A percentile compares a stretch with the other conserved stretches of the same genome.
Evolutionary conservation across 495 filamentous ascomycete genomes (phyloP).

Genomic region (Podospora comata): DNA sequence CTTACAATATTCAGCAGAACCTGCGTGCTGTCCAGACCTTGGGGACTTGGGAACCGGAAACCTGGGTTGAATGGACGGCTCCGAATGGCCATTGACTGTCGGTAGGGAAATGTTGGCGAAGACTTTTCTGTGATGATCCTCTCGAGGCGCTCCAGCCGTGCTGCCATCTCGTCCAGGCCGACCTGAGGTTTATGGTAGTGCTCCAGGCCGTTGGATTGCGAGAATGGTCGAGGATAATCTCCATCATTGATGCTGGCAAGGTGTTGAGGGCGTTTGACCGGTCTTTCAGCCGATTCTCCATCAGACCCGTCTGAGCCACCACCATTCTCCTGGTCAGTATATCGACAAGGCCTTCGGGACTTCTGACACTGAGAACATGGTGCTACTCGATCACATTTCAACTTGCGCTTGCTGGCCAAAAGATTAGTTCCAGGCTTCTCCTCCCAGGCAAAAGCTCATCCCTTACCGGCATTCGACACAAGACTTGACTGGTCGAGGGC

Average conservation of each 20-base stretch:
- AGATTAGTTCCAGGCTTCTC: slow-evolving; percentile 1
- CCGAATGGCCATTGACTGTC: slow-evolving; percentile 36
- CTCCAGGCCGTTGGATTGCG: slow-evolving; percentile 5
- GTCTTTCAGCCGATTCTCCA: slow-evolving; percentile 31
- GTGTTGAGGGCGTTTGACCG: slow-evolving; percentile 27
- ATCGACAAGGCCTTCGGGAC: slow-evolving; percentile 38
- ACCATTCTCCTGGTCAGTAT: slow-evolving; percentile 33
- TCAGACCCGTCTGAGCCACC: slow-evolving; percentile 38
- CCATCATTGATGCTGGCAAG: not conserved
- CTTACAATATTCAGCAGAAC: slow-evolving; percentile 39
- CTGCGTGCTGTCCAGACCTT: slow-evolving; percentile 21
- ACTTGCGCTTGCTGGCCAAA: slow-evolving; percentile 45
- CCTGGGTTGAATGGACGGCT: slow-evolving; percentile 32
- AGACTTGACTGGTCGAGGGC: slow-evolving; percentile 44
- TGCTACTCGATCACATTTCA: slow-evolving; percentile 56
- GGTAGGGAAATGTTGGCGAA: slow-evolving; percentile 25
- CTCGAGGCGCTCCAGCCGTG: slow-evolving; percentile 37
- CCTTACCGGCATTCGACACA: slow-evolving; percentile 45
- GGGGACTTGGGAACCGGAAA: slow-evolving; percentile 30
- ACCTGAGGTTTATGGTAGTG: slow-evolving; percentile 13
- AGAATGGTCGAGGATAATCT: not conserved
- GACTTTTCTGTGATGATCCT: slow-evolving; percentile 26
- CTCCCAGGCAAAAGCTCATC: not conserved
- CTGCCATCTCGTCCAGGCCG: slow-evolving; percentile 33
- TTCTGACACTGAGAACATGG: slow-evolving; percentile 59